Evolutionary conservation across 805 yeast genomes (phyloP).

Genomic region (Priceomyces fermenticarens): DNA sequence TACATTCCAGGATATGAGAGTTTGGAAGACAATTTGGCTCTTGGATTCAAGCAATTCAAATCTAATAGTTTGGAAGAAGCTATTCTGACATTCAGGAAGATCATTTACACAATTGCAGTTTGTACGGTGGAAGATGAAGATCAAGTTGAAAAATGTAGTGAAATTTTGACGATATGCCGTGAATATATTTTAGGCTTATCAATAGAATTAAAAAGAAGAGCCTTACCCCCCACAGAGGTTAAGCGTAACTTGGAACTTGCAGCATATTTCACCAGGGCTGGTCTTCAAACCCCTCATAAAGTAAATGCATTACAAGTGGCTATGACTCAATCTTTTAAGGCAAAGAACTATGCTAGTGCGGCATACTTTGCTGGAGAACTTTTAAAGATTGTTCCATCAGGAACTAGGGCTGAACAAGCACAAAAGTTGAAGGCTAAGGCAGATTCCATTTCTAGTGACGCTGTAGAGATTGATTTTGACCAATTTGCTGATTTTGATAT

Average conservation of each 20-base stretch:
- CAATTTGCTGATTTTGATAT: constrained; percentile 88
- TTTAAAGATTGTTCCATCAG: constrained; percentile 63
- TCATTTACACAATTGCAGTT: constrained; percentile 72
- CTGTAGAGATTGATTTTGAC: constrained; percentile 87
- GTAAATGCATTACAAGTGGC: constrained; percentile 92
- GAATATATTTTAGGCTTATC: constrained; percentile 92
- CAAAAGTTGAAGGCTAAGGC: constrained; percentile 76
- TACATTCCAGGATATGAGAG: constrained; percentile 69
- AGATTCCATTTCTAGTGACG: constrained; percentile 79
- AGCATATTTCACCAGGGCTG: constrained; percentile 87
- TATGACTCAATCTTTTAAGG: constrained; percentile 85
- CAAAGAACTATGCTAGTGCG: constrained; percentile 85
- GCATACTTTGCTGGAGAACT: constrained; percentile 86
- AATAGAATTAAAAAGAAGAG: constrained; percentile 85
- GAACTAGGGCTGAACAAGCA: constrained; percentile 87
- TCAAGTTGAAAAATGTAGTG: constrained; percentile 73
- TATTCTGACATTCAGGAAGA: constrained; percentile 70
- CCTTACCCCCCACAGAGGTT: constrained; percentile 64
- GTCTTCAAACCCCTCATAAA: constrained; percentile 78
- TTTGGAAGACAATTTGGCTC: constrained; percentile 58
- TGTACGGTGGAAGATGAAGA: constrained; percentile 69
- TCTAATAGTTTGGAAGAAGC: constrained; percentile 82
- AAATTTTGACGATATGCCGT: constrained; percentile 69
- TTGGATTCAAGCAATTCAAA: constrained; percentile 80
- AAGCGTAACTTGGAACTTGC: constrained; percentile 93